Evolutionary conservation across 768 basidiomycete species (phyloP).

Genomic region (Lepiota brunneoincarnata): DNA sequence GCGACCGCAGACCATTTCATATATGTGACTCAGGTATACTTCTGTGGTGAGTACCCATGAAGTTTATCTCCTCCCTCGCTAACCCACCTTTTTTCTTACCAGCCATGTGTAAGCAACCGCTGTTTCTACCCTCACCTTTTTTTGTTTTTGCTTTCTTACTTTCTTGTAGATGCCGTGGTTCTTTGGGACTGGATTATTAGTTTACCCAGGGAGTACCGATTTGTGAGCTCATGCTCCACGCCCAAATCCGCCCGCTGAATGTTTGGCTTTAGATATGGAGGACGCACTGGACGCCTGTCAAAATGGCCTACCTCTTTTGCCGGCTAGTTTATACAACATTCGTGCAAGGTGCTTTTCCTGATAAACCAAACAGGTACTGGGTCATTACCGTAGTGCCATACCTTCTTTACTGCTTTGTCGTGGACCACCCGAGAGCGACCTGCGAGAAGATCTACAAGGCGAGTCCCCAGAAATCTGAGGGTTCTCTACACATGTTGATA

Average conservation of each 20-base stretch:
- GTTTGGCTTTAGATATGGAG: constrained; percentile 62
- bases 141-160: constrained; percentile 25
- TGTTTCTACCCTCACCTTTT: constrained; percentile 22
- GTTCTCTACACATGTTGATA: constrained; percentile 8
- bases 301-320: constrained; percentile 81
- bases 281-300: constrained; percentile 82
- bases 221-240: constrained; percentile 42
- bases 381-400: constrained; percentile 79
- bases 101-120: constrained; percentile 67
- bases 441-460: constrained; percentile 75
- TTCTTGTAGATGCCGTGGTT: constrained; percentile 65
- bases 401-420: constrained; percentile 72
- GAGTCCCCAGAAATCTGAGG: constrained; percentile 10
- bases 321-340: constrained; percentile 46
- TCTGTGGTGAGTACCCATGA: constrained; percentile 65
- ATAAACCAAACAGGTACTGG: constrained; percentile 60
- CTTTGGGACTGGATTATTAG: constrained; percentile 86
- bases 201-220: constrained; percentile 73
- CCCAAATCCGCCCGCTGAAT: constrained; percentile 20
- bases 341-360: constrained; percentile 17
- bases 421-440: constrained; percentile 59
- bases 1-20: constrained; percentile 73
- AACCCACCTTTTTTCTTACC: constrained; percentile 24
- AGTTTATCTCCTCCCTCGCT: constrained; percentile 22
- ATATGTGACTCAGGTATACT: constrained; percentile 80